Evolutionary conservation across 441 rosid genomes (phyloP).

Genomic region (Syzygium syzygioides): DNA sequence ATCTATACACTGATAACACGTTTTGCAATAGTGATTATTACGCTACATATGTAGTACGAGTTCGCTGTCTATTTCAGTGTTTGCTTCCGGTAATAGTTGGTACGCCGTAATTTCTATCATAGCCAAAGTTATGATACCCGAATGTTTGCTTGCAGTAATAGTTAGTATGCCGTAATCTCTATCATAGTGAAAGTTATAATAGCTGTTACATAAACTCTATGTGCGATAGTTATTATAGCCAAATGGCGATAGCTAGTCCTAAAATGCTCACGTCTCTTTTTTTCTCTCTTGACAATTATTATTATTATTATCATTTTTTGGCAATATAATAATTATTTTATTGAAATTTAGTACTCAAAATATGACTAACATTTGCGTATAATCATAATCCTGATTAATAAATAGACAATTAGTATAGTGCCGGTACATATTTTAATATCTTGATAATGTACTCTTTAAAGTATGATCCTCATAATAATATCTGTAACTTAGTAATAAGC

Average conservation of each 20-base stretch:
- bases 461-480: background rate
- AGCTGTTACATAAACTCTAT: too few relatives aligned
- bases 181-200: too few relatives aligned
- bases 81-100: fast-evolving
- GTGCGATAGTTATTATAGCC: too few relatives aligned
- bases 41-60: fast-evolving
- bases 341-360: background rate
- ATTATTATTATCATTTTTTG: background rate
- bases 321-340: background rate
- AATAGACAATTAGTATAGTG: background rate
- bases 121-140: background rate
- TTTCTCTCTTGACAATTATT: background rate
- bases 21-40: too few relatives aligned
- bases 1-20: fast-evolving
- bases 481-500: background rate
- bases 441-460: background rate
- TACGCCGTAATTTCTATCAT: background rate
- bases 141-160: background rate
- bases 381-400: fast-evolving
- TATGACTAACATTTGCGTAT: background rate
- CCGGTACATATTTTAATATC: fast-evolving
- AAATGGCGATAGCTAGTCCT: too few relatives aligned
- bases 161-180: too few relatives aligned
- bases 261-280: background rate
- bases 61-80: fast-evolving